Base-by-base conservation (phyloP, 2,329 filamentous ascomycete genomes). In the Huntiella bhutanensis region DNA sequence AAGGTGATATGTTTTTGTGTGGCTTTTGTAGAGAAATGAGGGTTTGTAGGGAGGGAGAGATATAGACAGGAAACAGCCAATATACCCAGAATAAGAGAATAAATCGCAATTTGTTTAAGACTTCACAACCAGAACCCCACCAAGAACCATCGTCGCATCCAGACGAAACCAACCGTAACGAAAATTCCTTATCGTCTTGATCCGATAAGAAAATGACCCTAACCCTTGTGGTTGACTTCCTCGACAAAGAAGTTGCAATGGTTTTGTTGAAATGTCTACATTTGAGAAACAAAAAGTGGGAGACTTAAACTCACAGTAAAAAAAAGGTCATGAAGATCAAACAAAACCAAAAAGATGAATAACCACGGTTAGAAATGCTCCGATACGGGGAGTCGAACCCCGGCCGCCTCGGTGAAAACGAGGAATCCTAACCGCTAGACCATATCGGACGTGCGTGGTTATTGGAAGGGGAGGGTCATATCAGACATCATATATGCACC, bases 331-430 rank as follows among this genome's bases (percentile, higher is more conserved):
- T 4, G 13, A 35, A 35, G 1, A 35, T 17, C 10, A 11, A 4
- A 10, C 11, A 6, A 32, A 10, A 33, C 3, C 4, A 15, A 43
- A 43, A 33, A 16, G 22, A 28, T 10, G 5, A 33, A 43, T 15
- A 43, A 43, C 22, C 41, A 42, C 41, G 13, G 28, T 34, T 43
- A 43, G 28, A n/a, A 33, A 43, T 33, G 22, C 46, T 48, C 46
- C 46, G 46, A 48, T 48, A 48, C 46, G 46, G 46, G 46, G 46
- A 45, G 32, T 48, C 46, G 46, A 48, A 48, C 46, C 46, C 46
- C 46, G 17, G 17, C 17, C 17, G 17, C 17, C 17, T 19, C 17
- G 17, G 17, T 19, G 17, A 19, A 19, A 19, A 19, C 17, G 17
- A 19, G 17, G 17, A 19, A 19, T 19, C 17, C 17, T 19, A 19